Evolutionary conservation across 331 rosid genomes (phyloP), one percentile per base, ranked within the genome.

Genomic region (Pyracantha coccinea): DNA sequence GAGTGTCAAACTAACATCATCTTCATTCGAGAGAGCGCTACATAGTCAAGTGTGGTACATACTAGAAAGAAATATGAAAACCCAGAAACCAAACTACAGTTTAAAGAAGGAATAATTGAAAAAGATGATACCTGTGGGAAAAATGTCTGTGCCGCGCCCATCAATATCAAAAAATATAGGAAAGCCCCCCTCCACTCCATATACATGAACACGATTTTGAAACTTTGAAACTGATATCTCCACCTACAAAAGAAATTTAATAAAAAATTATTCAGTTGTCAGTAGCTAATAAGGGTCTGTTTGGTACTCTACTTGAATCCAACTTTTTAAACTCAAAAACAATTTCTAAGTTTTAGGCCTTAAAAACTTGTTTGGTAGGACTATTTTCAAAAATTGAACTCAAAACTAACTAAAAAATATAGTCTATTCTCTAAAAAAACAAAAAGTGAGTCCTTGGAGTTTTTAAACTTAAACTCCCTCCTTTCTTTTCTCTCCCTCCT

Each of bases 121-220:
- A 44, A n/a, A 66, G 38, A 8, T 75, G 67, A 27, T 78, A 93
- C 98, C 98, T 75, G 99, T 87, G 19, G 99, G 96, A 58, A 75
- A 90, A 74, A 94, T 86, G 12, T 94, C 93, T 0, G 85, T 75
- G 81, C 96, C 97, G 19, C 99, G 87, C 31, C 95, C 97, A 84
- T 94, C 96, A 47, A 87, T 33, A 66, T 94, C 96, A 15, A 94
- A 94, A 73, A 92, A 87, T 81, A 87, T 79, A 21, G 99, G 99
- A 74, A 86, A 86, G 31, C 91, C 90, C 75, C 93, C 92, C 75
- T 91, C 99, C 20, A 91, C 82, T 21, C 89, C 78, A 67, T 90
- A 94, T 6, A 90, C 90, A 63, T 76, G 92, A 16, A 94, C 92
- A n/a, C 99, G 96, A 33, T 88, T 94, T 74, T 87, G 99, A 76